These are phyloP conservation scores for Fusarium subglutinans DNA, from an alignment of 2,329 filamentous ascomycete species.

Conservation along the genomic window DNA sequence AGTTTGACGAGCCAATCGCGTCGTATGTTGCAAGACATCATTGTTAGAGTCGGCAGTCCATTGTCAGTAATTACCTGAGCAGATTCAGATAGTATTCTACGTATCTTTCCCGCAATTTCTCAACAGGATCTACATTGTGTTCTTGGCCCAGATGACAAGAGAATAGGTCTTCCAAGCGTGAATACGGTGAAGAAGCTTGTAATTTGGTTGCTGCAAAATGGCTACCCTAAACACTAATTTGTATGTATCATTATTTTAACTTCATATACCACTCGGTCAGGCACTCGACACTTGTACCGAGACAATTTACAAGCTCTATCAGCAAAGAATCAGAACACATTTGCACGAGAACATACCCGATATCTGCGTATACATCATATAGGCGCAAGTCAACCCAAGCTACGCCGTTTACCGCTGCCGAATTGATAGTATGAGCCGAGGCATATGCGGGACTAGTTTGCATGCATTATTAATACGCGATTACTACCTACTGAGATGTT, in stretches of 20 bases:
- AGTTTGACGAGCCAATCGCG: background rate
- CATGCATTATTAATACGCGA: background rate
- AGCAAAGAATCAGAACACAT: no score
- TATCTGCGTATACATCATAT: background rate
- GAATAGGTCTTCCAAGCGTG: background rate
- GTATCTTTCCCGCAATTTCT: background rate
- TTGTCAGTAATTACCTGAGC: background rate
- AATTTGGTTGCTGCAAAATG: no score
- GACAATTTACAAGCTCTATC: background rate
- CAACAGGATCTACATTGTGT: background rate
- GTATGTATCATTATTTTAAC: no score
- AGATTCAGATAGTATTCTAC: background rate
- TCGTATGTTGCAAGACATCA: background rate
- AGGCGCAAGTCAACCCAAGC: background rate
- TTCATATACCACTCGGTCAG: background rate
- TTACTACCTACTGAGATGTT: background rate
- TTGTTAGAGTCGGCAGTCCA: background rate
- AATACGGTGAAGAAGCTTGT: background rate
- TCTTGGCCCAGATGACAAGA: background rate
- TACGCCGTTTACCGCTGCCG: background rate
- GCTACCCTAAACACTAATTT: background rate
- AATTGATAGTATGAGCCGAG: constrained; percentile 1
- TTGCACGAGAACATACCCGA: background rate
- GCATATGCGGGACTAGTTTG: constrained; percentile 5
- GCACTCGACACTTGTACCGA: background rate